These are phyloP conservation scores for Rubus parviflorus DNA, from an alignment of 306 rosid species.

Conservation along the genomic window DNA sequence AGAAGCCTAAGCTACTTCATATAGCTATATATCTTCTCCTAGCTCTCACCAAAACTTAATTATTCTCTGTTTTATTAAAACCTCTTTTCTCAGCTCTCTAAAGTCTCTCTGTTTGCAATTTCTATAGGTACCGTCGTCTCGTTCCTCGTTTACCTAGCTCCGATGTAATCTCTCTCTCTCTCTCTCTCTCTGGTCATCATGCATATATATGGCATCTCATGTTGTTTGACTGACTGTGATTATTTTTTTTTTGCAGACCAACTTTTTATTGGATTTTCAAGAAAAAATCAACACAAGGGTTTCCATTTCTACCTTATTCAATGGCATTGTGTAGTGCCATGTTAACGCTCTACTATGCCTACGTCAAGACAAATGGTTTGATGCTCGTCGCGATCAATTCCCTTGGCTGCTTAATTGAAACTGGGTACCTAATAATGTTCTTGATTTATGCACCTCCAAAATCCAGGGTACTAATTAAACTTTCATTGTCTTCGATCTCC, in stretches of 20 bases:
- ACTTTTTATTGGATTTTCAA: conserved; percentile 37
- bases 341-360: conserved; percentile 45
- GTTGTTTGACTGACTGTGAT: background rate
- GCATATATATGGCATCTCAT: background rate
- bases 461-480: conserved; percentile 24
- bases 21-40: background rate
- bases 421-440: conserved; percentile 25
- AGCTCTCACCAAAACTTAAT: background rate
- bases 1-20: background rate
- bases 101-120: background rate
- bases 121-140: conserved; percentile 32
- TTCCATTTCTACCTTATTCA: conserved; percentile 40
- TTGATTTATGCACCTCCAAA: conserved; percentile 24
- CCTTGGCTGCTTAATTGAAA: conserved; percentile 30
- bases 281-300: conserved; percentile 37
- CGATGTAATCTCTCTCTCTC: conserved; percentile 29
- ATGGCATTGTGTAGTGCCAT: conserved; percentile 41
- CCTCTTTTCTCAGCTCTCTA: background rate
- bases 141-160: conserved; percentile 39
- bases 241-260: conserved; percentile 19
- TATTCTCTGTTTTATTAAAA: background rate
- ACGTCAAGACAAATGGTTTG: conserved; percentile 24
- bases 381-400: conserved; percentile 37
- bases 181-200: background rate
- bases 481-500: background rate